Evolutionary conservation across 768 basidiomycete genomes (phyloP).

Genomic region (Leccinum pellstonianum): DNA sequence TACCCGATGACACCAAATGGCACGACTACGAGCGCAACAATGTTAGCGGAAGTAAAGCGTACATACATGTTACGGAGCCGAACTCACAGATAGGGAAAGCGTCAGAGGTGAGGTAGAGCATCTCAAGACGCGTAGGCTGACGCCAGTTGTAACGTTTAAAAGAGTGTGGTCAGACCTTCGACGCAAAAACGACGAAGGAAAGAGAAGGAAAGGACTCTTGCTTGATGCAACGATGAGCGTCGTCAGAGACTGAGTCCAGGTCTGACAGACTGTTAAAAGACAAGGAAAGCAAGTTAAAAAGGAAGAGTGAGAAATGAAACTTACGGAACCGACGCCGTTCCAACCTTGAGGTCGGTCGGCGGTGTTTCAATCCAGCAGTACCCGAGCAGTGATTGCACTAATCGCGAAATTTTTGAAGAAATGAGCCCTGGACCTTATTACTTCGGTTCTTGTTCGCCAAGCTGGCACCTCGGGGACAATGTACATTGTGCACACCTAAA

Average conservation of each 20-base stretch:
- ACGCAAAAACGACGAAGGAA: conserved; percentile 9
- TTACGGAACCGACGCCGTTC: not conserved
- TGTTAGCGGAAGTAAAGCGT: conserved; percentile 1
- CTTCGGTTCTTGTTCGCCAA: not conserved
- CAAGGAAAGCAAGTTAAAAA: not conserved
- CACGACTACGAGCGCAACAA: conserved; percentile 55
- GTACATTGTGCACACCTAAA: not conserved
- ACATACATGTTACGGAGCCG: not conserved
- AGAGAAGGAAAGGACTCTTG: not conserved
- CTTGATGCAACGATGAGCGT: not conserved
- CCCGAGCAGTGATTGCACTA: too few species aligned
- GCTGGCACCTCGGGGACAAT: not conserved
- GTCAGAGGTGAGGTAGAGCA: conserved; percentile 91
- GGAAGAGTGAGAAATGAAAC: not conserved
- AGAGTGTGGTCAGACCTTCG: conserved; percentile 14
- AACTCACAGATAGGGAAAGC: conserved; percentile 86
- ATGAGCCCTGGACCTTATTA: not conserved
- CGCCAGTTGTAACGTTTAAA: conserved; percentile 4
- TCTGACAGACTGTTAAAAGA: not conserved
- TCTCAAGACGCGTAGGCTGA: conserved; percentile 26
- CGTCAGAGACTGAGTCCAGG: not conserved
- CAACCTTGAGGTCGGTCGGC: not conserved
- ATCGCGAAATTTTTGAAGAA: not conserved
- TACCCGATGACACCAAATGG: conserved; percentile 89
- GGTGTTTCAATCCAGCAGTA: not conserved